phyloP scores from a whole-genome alignment of 352 stramenopile genomes.

The Phytophthora sp. region DNA sequence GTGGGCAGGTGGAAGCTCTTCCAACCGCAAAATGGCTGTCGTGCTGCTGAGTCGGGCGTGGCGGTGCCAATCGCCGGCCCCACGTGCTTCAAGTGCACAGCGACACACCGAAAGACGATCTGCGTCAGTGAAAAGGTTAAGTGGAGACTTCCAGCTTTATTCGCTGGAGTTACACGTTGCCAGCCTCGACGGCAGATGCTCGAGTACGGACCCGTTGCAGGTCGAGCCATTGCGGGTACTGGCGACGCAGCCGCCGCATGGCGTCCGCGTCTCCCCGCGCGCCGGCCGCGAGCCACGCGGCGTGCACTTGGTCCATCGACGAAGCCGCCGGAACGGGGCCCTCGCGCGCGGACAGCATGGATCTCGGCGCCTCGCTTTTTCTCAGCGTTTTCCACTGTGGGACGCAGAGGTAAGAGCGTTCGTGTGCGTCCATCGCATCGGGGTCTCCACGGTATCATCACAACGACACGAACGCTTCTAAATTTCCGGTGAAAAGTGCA shows the following conservation, averaged over 20 bases:
- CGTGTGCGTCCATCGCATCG: too few species aligned
- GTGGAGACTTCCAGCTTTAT: too few species aligned
- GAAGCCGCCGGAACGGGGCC: background rate
- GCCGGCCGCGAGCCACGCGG: slow-evolving; percentile 18
- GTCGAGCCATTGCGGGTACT: slow-evolving; percentile 29
- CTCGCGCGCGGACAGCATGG: too few species aligned
- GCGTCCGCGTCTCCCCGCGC: slow-evolving; percentile 3
- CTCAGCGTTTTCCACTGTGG: background rate
- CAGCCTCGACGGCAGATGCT: too few species aligned
- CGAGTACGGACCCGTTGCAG: slow-evolving; percentile 11
- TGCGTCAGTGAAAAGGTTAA: background rate
- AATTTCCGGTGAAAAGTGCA: too few species aligned
- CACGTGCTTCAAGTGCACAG: slow-evolving; percentile 5
- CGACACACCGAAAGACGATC: slow-evolving; percentile 8
- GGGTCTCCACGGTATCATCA: too few species aligned
- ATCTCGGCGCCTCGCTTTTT: background rate
- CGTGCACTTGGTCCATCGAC: slow-evolving; percentile 17
- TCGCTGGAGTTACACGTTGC: too few species aligned
- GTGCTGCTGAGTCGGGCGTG: background rate
- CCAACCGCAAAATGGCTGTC: slow-evolving; percentile 27
- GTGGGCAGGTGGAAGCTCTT: slow-evolving; percentile 26
- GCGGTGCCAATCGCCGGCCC: background rate
- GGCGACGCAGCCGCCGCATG: slow-evolving; percentile 18
- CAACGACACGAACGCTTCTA: too few species aligned
- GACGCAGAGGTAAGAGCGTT: background rate